Conservation (phyloP, 495 filamentous ascomycete genomes). For the Aspergillus sclerotioniger region DNA sequence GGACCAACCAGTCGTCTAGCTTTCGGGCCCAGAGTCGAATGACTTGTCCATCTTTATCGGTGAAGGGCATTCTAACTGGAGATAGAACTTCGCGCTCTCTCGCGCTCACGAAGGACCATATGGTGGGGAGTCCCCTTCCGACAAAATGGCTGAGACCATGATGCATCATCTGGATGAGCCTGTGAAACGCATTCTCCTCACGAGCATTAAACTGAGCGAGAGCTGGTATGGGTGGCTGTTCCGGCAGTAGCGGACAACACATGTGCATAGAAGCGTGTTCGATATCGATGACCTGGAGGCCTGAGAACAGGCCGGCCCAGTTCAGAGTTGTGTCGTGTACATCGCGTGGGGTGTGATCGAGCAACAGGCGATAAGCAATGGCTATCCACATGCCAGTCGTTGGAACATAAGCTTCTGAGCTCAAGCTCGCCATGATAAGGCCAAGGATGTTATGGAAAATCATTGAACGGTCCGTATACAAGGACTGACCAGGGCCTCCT, state of each 20-base stretch:
- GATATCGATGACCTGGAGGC: slow-evolving; percentile 43
- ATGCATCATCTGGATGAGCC: slow-evolving; percentile 43
- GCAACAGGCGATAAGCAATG: slow-evolving; percentile 38
- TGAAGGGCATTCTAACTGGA: slow-evolving; percentile 25
- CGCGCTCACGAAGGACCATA: slow-evolving; percentile 38
- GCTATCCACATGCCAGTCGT: slow-evolving; percentile 41
- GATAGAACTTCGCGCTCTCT: slow-evolving; percentile 15
- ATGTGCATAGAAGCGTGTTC: slow-evolving; percentile 46
- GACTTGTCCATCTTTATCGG: slow-evolving; percentile 32
- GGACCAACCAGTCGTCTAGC: slow-evolving; percentile 40
- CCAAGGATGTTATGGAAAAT: slow-evolving; percentile 39
- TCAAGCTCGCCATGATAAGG: slow-evolving; percentile 41
- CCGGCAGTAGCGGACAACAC: slow-evolving; percentile 38
- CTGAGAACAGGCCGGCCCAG: slow-evolving; percentile 38
- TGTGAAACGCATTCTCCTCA: slow-evolving; percentile 33
- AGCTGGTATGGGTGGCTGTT: slow-evolving; percentile 28
- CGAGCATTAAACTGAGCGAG: slow-evolving; percentile 27
- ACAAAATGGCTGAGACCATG: slow-evolving; percentile 40
- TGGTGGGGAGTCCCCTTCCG: slow-evolving; percentile 36
- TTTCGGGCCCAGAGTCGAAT: slow-evolving; percentile 38
- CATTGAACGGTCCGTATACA: slow-evolving; percentile 7
- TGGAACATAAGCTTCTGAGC: slow-evolving; percentile 37
- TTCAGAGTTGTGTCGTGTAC: slow-evolving; percentile 23
- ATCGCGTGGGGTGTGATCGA: slow-evolving; percentile 30
- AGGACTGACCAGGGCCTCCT: not conserved